These are phyloP conservation scores for Daldinia sp. DNA, from an alignment of 2,329 filamentous ascomycete species.

Conservation along the genomic window DNA sequence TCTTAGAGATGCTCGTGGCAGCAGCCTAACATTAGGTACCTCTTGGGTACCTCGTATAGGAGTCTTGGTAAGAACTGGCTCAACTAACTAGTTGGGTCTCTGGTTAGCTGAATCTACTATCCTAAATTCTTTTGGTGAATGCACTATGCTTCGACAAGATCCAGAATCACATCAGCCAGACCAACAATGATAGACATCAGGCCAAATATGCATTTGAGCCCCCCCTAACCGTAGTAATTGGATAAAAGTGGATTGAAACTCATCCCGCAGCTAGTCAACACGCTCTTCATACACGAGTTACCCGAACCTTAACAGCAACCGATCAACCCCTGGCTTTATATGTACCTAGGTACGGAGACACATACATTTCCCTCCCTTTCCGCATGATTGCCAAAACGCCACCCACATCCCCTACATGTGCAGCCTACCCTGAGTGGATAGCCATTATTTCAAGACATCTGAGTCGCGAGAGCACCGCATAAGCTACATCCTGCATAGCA, in stretches of 20 bases:
- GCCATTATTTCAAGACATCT: constrained; percentile 11
- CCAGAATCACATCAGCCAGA: not conserved
- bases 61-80: too few relatives aligned
- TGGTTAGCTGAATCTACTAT: not conserved
- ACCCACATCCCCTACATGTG: too few relatives aligned
- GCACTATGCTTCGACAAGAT: not conserved
- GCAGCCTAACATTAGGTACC: too few relatives aligned
- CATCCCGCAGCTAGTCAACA: not conserved
- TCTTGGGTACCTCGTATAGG: too few relatives aligned
- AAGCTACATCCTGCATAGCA: constrained; percentile 2
- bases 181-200: not conserved
- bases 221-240: not conserved
- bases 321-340: not conserved
- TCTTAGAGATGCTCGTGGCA: too few relatives aligned
- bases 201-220: not conserved
- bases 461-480: not conserved
- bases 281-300: not conserved
- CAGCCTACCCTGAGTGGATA: constrained; percentile 13
- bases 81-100: not conserved
- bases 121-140: not conserved
- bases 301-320: not conserved
- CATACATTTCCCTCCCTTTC: constrained; percentile 1
- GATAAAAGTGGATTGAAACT: not conserved
- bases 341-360: not conserved
- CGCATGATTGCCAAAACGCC: constrained; percentile 15